A percentile compares a stretch with the other conserved stretches of the same genome.
Evolutionary conservation across 768 basidiomycete genomes (phyloP).

Genomic region (Leccinum ochraceum): DNA sequence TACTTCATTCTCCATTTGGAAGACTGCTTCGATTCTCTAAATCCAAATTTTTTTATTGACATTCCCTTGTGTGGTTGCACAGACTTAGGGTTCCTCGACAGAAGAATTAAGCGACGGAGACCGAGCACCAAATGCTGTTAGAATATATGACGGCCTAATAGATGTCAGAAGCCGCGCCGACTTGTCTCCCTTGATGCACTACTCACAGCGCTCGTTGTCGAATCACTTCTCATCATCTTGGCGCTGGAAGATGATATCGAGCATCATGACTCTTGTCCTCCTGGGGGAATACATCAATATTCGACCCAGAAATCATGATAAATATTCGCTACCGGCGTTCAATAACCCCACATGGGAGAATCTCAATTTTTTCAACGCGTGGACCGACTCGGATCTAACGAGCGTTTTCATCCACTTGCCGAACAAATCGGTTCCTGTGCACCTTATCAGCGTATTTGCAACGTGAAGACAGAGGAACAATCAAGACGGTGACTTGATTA

Average conservation of each 20-base stretch:
- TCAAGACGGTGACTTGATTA: background rate
- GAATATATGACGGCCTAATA: background rate
- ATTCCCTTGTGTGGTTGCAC: background rate
- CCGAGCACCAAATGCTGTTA: background rate
- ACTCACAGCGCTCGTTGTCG: background rate
- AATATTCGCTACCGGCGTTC: background rate
- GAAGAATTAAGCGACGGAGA: background rate
- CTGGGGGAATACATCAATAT: background rate
- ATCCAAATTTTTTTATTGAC: background rate
- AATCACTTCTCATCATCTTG: background rate
- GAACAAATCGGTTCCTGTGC: background rate
- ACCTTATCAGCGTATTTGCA: background rate
- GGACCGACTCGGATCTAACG: background rate
- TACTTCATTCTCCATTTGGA: constrained; percentile 9
- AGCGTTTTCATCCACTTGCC: background rate
- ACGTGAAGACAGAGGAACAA: background rate
- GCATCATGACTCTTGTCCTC: background rate
- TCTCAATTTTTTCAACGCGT: background rate
- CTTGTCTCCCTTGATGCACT: background rate
- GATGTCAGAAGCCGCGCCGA: background rate
- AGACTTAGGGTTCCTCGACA: background rate
- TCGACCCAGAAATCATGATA: background rate
- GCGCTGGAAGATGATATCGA: background rate
- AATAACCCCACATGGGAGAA: background rate
- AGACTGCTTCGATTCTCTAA: background rate